Evolutionary conservation across 1,284 basidiomycete species (phyloP).

Genomic region (Vanrija humicola): DNA sequence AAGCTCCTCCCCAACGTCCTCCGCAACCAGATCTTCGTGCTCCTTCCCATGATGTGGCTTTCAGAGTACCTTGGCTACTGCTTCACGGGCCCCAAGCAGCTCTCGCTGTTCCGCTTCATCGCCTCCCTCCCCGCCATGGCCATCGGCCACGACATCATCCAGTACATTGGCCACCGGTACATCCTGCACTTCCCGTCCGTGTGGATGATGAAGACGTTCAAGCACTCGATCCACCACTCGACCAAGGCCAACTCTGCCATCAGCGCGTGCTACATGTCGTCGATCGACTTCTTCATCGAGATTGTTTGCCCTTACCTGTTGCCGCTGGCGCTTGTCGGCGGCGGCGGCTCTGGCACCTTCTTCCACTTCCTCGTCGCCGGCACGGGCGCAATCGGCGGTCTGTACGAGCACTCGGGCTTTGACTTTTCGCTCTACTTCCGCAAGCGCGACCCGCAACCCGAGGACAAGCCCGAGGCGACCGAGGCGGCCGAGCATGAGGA

Average conservation of each 20-base stretch:
- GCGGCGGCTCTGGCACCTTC: not conserved
- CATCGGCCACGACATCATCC: conserved; percentile 1
- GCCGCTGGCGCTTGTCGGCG: not conserved
- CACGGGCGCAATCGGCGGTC: not conserved
- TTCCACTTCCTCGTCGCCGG: not conserved
- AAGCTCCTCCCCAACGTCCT: not conserved
- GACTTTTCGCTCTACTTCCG: not conserved
- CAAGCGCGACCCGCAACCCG: not conserved
- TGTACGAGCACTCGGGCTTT: not conserved
- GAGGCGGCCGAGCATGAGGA: not conserved
- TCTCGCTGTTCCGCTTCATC: not conserved
- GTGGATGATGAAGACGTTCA: not conserved
- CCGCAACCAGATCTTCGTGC: not conserved
- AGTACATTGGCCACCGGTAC: not conserved
- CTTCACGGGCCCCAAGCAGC: not conserved
- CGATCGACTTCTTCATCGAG: conserved; percentile 1
- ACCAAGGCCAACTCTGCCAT: not conserved
- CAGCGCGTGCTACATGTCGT: conserved; percentile 1
- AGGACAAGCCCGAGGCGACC: not conserved
- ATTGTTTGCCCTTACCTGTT: not conserved
- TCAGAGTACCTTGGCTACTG: not conserved
- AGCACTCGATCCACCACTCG: not conserved
- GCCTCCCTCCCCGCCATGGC: not conserved
- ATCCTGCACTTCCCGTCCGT: not conserved
- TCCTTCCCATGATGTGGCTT: not conserved